These are phyloP conservation scores for Calonectria hawksworthii DNA, from an alignment of 2,329 filamentous ascomycete species.

Conservation along the genomic window DNA sequence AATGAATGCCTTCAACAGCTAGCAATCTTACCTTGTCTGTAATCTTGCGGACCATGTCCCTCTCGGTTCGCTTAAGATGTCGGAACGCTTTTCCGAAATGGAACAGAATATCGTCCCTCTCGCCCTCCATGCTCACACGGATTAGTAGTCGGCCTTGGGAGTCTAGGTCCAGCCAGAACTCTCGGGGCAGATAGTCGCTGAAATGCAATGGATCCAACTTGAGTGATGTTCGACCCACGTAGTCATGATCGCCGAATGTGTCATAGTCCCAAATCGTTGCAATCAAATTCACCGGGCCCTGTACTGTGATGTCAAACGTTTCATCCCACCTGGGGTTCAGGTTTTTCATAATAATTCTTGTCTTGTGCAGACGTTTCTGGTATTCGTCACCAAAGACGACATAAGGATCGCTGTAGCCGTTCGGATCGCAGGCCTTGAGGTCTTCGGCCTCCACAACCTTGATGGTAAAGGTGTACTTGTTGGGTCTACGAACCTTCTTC, in stretches of 20 bases:
- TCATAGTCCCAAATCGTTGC: conserved; percentile 99
- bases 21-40: conserved; percentile 84
- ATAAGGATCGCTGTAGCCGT: conserved; percentile 94
- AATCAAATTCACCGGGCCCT: conserved; percentile 92
- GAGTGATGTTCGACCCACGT: conserved; percentile 94
- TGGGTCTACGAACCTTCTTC: conserved; percentile 74
- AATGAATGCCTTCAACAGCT: not conserved
- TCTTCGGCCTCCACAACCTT: conserved; percentile 99
- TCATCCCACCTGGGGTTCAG: conserved; percentile 98
- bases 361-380: conserved; percentile 96
- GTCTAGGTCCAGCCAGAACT: conserved; percentile 98
- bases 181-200: conserved; percentile 92
- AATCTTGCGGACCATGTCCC: conserved; percentile 98
- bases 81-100: conserved; percentile 98
- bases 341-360: conserved; percentile 89
- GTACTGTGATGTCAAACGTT: conserved; percentile 94
- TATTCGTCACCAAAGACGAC: conserved; percentile 98
- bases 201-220: conserved; percentile 99
- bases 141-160: conserved; percentile 92
- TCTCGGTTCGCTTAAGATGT: conserved; percentile 92
- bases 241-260: conserved; percentile 96
- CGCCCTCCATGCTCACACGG: conserved; percentile 97
- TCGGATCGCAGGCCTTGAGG: conserved; percentile 96
- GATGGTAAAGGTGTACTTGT: conserved; percentile 97
- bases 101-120: conserved; percentile 98